These are phyloP conservation scores for Tillandsia leiboldiana DNA, from an alignment of 176 grass and related monocot species.

Conservation along the genomic window DNA sequence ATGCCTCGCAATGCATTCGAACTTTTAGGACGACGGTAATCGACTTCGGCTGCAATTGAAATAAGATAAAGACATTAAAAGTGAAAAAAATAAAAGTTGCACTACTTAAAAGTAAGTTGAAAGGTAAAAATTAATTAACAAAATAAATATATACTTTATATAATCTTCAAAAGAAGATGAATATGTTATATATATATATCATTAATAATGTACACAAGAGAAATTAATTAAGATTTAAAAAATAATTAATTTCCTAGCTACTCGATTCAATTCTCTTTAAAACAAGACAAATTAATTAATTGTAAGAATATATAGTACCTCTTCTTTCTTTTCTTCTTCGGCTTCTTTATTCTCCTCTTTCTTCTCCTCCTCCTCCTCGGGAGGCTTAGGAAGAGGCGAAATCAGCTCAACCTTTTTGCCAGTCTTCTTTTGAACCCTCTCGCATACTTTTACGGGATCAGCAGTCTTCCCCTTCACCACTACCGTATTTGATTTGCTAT, in stretches of 20 bases:
- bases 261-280: no score
- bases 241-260: no score
- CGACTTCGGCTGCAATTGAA: conserved; percentile 26
- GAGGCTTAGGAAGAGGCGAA: conserved; percentile 41
- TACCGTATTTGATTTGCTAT: conserved; percentile 50
- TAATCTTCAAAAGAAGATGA: no score
- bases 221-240: no score
- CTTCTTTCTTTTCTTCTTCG: conserved; percentile 50
- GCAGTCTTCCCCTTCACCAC: conserved; percentile 40
- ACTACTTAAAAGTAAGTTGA: background rate
- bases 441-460: conserved; percentile 45
- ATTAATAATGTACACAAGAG: no score
- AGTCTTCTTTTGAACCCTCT: conserved; percentile 60
- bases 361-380: conserved; percentile 53
- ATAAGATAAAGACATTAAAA: background rate
- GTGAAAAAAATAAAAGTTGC: background rate
- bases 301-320: conserved; percentile 23
- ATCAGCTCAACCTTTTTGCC: conserved; percentile 55
- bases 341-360: conserved; percentile 37
- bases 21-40: conserved; percentile 44
- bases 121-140: no score
- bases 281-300: no score
- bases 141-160: no score
- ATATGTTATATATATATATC: no score
- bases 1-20: conserved; percentile 46